Percentiles rank a stretch among this genome's conserved stretches.
Evolutionary conservation across 768 basidiomycete genomes (phyloP).

Genomic region (Tylopilus rubrobrunneus): DNA sequence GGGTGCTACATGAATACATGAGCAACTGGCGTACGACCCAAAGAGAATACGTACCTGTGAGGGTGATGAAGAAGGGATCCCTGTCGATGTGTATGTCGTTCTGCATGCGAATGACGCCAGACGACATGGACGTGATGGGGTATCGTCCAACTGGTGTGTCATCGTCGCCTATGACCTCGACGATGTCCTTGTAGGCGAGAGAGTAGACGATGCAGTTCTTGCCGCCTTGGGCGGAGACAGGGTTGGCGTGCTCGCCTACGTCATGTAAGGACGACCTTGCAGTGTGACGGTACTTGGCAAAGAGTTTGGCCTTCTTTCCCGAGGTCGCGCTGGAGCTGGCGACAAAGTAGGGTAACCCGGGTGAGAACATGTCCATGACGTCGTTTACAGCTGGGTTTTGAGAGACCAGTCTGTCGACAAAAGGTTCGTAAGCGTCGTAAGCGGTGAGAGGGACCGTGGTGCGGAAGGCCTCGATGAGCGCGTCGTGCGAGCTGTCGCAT

Average conservation of each 20-base stretch:
- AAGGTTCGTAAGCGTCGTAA: conserved; percentile 22
- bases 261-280: conserved; percentile 5
- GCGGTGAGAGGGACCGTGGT: conserved; percentile 15
- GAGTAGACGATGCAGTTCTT: conserved; percentile 23
- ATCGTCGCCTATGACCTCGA: conserved; percentile 6
- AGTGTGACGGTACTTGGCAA: conserved; percentile 16
- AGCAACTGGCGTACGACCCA: background rate
- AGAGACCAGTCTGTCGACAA: conserved; percentile 8
- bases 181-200: conserved; percentile 9
- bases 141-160: background rate
- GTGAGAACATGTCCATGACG: conserved; percentile 21
- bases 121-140: conserved; percentile 12
- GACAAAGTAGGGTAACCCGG: conserved; percentile 20
- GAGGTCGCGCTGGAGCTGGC: conserved; percentile 19
- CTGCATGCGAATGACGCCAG: conserved; percentile 19
- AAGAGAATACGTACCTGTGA: conserved; percentile 2
- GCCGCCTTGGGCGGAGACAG: conserved; percentile 11
- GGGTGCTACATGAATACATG: conserved; percentile 3
- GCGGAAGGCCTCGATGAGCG: conserved; percentile 15
- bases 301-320: conserved; percentile 14
- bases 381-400: conserved; percentile 5
- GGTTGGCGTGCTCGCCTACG: conserved; percentile 14
- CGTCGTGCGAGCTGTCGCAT: background rate
- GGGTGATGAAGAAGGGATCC: conserved; percentile 8
- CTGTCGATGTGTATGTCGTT: conserved; percentile 12